Evolutionary conservation across 139 green algal species (phyloP), one percentile per base, ranked within the genome.

Genomic region (Eudorina sp.): DNA sequence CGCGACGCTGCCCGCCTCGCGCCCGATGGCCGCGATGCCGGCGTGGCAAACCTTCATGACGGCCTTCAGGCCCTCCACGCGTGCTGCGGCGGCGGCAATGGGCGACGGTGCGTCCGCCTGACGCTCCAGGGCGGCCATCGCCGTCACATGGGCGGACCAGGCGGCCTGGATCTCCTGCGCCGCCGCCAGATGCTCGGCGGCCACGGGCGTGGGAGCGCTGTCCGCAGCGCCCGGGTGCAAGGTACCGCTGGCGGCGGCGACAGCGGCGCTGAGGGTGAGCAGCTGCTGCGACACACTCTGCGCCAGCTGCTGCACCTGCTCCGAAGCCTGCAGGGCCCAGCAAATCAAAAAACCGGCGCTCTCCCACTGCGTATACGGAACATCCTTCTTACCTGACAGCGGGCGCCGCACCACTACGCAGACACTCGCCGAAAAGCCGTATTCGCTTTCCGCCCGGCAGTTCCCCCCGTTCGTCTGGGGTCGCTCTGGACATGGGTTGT

Each of bases 301-400:
- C 41, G 92, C 45, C 58, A 94, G 73, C 53, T 90, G 66, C 69
- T 90, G 64, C n/a, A 85, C 84, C 6, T 14, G 83, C 3, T 48
- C 86, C 58, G 81, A 78, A 0, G 88, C 72, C 82, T 90, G 85
- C 75, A 48, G 11, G n/a, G n/a, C n/a, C n/a, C n/a, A n/a, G n/a
- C n/a, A n/a, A n/a, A n/a, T n/a, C n/a, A n/a, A n/a, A n/a, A n/a
- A n/a, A n/a, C n/a, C n/a, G n/a, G n/a, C n/a, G n/a, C n/a, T n/a
- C n/a, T n/a, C n/a, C n/a, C n/a, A n/a, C n/a, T n/a, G n/a, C n/a
- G n/a, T n/a, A n/a, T n/a, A n/a, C n/a, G n/a, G n/a, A n/a, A n/a
- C n/a, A n/a, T n/a, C n/a, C n/a, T n/a, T n/a, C n/a, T n/a, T n/a
- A n/a, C n/a, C n/a, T n/a, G n/a, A n/a, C n/a, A n/a, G n/a, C n/a